These are phyloP conservation scores for Marchantia paleacea DNA, from an alignment of 225 moss, liverwort and hornwort genomes.

Conservation along the genomic window DNA sequence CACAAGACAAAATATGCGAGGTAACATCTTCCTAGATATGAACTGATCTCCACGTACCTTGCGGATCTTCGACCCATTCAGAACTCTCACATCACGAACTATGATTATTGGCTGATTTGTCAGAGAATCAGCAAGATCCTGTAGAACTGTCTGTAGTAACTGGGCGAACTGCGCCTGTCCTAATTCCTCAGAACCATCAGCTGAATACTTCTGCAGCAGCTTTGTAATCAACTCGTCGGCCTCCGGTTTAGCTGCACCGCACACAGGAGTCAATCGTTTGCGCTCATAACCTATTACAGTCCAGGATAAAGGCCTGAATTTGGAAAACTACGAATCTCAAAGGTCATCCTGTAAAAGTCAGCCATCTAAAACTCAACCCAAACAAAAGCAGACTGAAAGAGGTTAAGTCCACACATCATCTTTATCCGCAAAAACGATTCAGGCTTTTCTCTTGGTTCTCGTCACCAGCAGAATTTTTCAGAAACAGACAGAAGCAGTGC, in stretches of 20 bases:
- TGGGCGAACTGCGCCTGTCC: slow-evolving; percentile 96
- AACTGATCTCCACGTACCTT: slow-evolving; percentile 49
- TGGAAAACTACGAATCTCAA: not conserved
- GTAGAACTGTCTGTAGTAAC: slow-evolving; percentile 78
- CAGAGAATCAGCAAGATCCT: slow-evolving; percentile 84
- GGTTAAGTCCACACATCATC: not conserved
- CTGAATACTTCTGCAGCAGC: slow-evolving; percentile 63
- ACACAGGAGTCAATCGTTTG: not conserved
- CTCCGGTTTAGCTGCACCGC: slow-evolving; percentile 64
- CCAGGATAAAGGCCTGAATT: not conserved
- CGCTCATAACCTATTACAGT: not conserved
- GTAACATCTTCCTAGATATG: not conserved
- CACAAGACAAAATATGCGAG: not conserved
- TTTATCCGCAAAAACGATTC: not conserved
- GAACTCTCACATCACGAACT: slow-evolving; percentile 69
- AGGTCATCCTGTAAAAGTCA: not conserved
- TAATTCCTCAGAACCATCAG: slow-evolving; percentile 72
- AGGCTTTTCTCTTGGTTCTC: not conserved
- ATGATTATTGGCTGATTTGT: slow-evolving; percentile 70
- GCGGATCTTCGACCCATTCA: slow-evolving; percentile 81
- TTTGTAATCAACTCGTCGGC: slow-evolving; percentile 73
- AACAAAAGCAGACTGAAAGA: no score
- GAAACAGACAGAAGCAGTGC: not conserved
- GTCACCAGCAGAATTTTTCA: not conserved
- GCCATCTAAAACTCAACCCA: not conserved